Conservation (phyloP, 1,139 yeast species). For the Pichia sp. region DNA sequence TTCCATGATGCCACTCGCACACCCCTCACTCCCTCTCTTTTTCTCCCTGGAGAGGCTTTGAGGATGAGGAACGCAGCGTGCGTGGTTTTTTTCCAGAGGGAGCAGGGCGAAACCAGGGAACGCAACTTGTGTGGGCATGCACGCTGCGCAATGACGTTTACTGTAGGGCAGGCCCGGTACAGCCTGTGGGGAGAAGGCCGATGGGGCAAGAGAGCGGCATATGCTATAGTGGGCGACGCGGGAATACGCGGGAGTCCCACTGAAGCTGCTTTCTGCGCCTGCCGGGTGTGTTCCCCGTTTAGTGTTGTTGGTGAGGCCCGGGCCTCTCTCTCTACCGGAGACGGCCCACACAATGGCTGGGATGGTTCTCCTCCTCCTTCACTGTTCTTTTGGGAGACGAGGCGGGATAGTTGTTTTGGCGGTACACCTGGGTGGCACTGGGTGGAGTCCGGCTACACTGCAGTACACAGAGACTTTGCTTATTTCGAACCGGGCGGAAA, state of each 20-base stretch:
- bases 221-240: neutral
- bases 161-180: neutral
- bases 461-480: too few relatives aligned
- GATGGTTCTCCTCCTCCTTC: neutral
- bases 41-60: neutral
- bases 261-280: neutral
- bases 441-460: too few relatives aligned
- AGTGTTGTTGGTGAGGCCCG: neutral
- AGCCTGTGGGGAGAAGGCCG: constrained; percentile 2
- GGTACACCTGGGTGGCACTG: too few relatives aligned
- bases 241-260: neutral
- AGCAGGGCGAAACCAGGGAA: neutral
- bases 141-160: neutral
- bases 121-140: constrained; percentile 1
- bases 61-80: neutral
- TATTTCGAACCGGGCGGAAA: too few relatives aligned
- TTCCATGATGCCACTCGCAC: neutral
- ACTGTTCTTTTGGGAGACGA: neutral
- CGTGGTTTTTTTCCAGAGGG: neutral
- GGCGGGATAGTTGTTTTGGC: too few relatives aligned
- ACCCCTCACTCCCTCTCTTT: neutral
- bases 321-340: too few relatives aligned
- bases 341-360: neutral
- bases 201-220: neutral
- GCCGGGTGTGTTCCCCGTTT: neutral